Base-by-base conservation (phyloP, 1,284 basidiomycete species). In the Ustilago vetiveriae region DNA sequence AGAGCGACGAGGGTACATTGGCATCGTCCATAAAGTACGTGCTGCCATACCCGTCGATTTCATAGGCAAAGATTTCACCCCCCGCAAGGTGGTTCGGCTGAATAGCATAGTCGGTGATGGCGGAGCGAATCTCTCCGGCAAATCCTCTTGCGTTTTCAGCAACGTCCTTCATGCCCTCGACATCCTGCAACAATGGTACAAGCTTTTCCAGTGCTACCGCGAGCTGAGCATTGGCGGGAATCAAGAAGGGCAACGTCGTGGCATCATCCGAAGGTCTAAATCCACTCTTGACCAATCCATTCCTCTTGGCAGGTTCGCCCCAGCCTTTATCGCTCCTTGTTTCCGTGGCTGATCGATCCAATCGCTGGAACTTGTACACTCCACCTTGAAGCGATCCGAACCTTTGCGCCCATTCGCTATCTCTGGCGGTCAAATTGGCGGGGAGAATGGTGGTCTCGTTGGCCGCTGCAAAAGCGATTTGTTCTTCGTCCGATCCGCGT, bases 11-110 rank as follows among this genome's bases (percentile, higher is more conserved):
- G 16, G 77, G 77, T 1, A 79, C 41, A 50, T 74, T 75, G 51
- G 77, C 76, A 42, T 79, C 76, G 56, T 79, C 77, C 55, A 73
- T 73, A 17, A 72, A 70, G 44, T 62, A 59, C n/a, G 17, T 21
- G 9, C 49, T 54, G 19, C 74, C 75, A 27, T 62, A 78, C 6
- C 77, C 76, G 53, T 79, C 77, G 26, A 78, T 59, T 45, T 79
- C 77, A 42, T 70, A 79, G 0, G 76, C 76, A 22, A 66, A 78
- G 19, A 79, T 66, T 10, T 52, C 40, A 7, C 65, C 65, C 7
- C 41, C 50, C 2, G 8, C 24, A 14, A 54, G 43, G 4, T 40
- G 50, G 38, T 59, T 58, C 32, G 54, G 49, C 4, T 44, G 40
- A 8, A 74, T 43, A 7, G 70, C 72, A 23, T 55, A 42, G 5